Conservation (phyloP, 345 rosid species). For the Capsella bursapastoris region DNA sequence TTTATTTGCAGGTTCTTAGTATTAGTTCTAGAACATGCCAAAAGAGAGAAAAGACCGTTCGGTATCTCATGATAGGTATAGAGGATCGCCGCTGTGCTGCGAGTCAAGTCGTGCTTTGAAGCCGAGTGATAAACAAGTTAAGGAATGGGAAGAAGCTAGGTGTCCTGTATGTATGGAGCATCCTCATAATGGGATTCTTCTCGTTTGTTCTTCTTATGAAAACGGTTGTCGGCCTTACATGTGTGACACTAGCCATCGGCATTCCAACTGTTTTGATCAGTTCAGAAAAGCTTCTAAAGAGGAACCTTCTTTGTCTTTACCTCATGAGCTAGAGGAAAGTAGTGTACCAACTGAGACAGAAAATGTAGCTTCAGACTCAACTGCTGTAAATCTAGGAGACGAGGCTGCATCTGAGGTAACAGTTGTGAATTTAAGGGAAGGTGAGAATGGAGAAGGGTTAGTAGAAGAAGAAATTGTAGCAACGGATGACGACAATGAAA, state of each 20-base stretch:
- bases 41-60: conserved; percentile 89
- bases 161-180: conserved; percentile 99
- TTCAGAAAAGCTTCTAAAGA: conserved; percentile 68
- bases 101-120: conserved; percentile 66
- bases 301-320: conserved; percentile 37
- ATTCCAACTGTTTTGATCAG: conserved; percentile 96
- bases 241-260: conserved; percentile 98
- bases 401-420: conserved; percentile 28
- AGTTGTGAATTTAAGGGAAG: conserved; percentile 17
- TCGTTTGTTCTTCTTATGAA: conserved; percentile 85
- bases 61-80: conserved; percentile 65
- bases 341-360: conserved; percentile 26
- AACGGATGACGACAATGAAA: conserved; percentile 48
- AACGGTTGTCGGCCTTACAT: conserved; percentile 96
- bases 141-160: conserved; percentile 95
- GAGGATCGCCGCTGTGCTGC: conserved; percentile 61
- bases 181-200: conserved; percentile 97
- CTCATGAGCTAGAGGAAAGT: conserved; percentile 48
- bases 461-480: conserved; percentile 35
- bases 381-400: conserved; percentile 44
- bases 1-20: conserved; percentile 30
- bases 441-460: conserved; percentile 7
- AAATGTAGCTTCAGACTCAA: conserved; percentile 43
- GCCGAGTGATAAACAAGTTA: conserved; percentile 59
- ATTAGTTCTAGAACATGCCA: conserved; percentile 56